Evolutionary conservation across 495 filamentous ascomycete genomes (phyloP).

Genomic region (Penicillium cataractarum): DNA sequence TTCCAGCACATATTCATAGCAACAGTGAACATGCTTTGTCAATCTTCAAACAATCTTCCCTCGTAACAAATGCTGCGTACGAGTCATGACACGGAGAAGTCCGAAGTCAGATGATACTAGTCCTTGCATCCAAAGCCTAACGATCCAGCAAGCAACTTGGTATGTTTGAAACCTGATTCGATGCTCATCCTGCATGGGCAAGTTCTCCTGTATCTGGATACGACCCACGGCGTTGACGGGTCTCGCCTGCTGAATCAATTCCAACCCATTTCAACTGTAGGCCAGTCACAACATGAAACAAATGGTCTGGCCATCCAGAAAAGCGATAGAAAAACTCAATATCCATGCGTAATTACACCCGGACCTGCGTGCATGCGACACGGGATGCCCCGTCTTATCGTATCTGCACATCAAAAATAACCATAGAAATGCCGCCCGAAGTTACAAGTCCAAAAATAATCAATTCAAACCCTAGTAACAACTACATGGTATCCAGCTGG

Average conservation of each 20-base stretch:
- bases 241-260: background rate
- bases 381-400: background rate
- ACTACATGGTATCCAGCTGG: background rate
- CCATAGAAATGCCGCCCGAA: background rate
- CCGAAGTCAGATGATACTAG: background rate
- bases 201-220: background rate
- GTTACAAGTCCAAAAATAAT: background rate
- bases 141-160: background rate
- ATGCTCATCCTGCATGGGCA: background rate
- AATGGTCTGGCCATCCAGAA: no score
- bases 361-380: background rate
- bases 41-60: background rate
- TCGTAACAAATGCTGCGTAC: background rate
- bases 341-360: background rate
- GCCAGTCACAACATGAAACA: background rate
- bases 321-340: background rate
- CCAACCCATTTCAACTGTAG: background rate
- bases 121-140: background rate
- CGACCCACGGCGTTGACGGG: background rate
- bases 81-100: background rate
- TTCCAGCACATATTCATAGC: slow-evolving; percentile 30
- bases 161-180: background rate
- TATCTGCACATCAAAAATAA: slow-evolving; percentile 2
- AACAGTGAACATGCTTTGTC: slow-evolving; percentile 14
- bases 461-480: background rate